These are phyloP conservation scores for Thermomyces lanuginosus DNA, from an alignment of 2,329 filamentous ascomycete genomes.

Conservation along the genomic window DNA sequence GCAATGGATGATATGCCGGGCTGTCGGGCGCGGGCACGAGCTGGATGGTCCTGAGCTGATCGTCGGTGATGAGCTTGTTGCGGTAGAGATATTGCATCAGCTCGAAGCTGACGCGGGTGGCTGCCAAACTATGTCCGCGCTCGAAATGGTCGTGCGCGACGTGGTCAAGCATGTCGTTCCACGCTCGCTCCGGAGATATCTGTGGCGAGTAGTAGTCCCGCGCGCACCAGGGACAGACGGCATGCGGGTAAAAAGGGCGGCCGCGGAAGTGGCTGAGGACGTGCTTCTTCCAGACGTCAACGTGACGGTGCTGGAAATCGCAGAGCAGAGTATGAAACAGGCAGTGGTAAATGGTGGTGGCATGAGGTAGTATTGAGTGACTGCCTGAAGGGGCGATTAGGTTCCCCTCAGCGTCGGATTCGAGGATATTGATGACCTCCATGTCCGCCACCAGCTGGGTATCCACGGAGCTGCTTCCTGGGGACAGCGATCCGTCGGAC, in stretches of 20 bases:
- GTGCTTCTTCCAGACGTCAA: constrained; percentile 27
- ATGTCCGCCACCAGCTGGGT: constrained; percentile 13
- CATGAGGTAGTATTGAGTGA: too few species aligned
- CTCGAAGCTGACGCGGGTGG: constrained; percentile 26
- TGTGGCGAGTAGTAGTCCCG: constrained; percentile 6
- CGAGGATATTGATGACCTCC: constrained; percentile 11
- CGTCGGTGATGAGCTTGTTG: constrained; percentile 25
- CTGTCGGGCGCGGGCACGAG: constrained; percentile 21
- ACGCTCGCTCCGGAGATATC: constrained; percentile 14
- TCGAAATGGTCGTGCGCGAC: constrained; percentile 26
- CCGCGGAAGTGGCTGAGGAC: constrained; percentile 30
- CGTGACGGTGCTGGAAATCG: constrained; percentile 22
- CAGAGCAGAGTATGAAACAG: constrained; percentile 32
- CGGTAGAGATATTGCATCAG: constrained; percentile 31
- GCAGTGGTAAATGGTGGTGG: constrained; percentile 16
- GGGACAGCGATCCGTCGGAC: constrained; percentile 16
- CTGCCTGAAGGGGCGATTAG: constrained; percentile 12
- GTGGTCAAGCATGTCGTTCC: constrained; percentile 28
- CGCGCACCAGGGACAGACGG: constrained; percentile 29
- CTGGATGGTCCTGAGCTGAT: constrained; percentile 30
- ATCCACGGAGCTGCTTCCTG: constrained; percentile 17
- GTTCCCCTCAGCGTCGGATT: constrained; percentile 15
- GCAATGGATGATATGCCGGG: constrained; percentile 21
- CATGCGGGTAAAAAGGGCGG: constrained; percentile 22
- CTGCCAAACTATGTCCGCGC: constrained; percentile 24